Evolutionary conservation across 2,329 filamentous ascomycete genomes (phyloP).

Genomic region (Epichloe aotearoae): DNA sequence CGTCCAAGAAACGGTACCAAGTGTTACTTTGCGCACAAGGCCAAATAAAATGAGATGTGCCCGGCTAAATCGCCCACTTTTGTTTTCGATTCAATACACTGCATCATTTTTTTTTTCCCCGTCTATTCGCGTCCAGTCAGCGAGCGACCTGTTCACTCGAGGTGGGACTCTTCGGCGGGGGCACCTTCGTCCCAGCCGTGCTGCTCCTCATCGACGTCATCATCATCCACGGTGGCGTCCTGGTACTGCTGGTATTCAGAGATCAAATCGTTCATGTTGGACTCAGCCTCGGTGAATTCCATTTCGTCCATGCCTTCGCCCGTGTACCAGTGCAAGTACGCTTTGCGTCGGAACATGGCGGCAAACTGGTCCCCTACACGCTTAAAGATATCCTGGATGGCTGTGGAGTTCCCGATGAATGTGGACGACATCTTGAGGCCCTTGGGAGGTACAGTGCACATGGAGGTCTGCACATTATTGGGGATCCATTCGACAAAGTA

Average conservation of each 20-base stretch:
- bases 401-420: conserved; percentile 97
- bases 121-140: not conserved
- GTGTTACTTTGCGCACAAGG: not conserved
- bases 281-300: conserved; percentile 99
- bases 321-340: conserved; percentile 99
- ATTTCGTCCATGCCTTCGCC: conserved; percentile 99
- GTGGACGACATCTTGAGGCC: conserved; percentile 98
- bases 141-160: not conserved
- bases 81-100: not conserved
- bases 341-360: conserved; percentile 99
- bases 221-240: conserved; percentile 92
- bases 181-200: conserved; percentile 48
- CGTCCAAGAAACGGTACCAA: not conserved
- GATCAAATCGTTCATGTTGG: conserved; percentile 99
- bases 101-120: no score
- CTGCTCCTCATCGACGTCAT: conserved; percentile 87
- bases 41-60: not conserved
- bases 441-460: conserved; percentile 95
- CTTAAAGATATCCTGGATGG: conserved; percentile 99
- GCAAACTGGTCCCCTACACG: conserved; percentile 98
- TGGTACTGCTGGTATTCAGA: conserved; percentile 99
- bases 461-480: conserved; percentile 99
- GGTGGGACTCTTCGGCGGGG: conserved; percentile 43
- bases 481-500: conserved; percentile 99
- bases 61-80: not conserved